Conservation (phyloP, 192 early-diverging fungal genomes). For the Irineochytrium annulatum region DNA sequence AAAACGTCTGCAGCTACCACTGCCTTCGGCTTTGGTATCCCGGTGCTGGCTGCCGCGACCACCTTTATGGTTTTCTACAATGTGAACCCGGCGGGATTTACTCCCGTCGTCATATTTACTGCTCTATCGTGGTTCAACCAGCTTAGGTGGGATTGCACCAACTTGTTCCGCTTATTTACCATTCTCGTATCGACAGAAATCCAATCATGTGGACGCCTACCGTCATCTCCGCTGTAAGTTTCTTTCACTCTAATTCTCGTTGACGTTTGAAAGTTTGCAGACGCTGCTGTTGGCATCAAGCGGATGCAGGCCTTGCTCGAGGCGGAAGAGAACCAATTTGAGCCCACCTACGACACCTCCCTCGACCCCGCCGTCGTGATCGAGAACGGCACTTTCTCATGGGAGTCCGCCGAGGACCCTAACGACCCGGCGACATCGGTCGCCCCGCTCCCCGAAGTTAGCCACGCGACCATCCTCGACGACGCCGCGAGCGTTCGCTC, state of each 20-base stretch:
- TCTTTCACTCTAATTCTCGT: too few relatives aligned
- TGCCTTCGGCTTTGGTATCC: constrained; percentile 44
- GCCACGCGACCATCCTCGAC: neutral
- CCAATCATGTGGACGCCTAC: constrained; percentile 26
- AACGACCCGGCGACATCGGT: neutral
- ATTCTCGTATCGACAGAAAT: too few relatives aligned
- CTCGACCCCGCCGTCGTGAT: constrained; percentile 54
- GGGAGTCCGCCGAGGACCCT: constrained; percentile 35
- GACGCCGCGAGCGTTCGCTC: neutral
- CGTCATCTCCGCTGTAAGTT: too few relatives aligned
- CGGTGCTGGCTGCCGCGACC: constrained; percentile 35
- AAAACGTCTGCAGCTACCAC: constrained; percentile 13
- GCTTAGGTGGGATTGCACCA: too few relatives aligned
- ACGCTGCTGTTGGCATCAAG: constrained; percentile 41
- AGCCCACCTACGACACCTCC: constrained; percentile 40
- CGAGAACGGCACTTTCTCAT: constrained; percentile 57
- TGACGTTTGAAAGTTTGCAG: too few relatives aligned
- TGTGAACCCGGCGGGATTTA: neutral
- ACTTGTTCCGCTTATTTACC: too few relatives aligned
- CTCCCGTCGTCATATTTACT: constrained; percentile 39
- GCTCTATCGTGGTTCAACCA: constrained; percentile 40
- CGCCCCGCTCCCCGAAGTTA: constrained; percentile 18
- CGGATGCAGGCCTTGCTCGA: constrained; percentile 49
- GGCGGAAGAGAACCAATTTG: constrained; percentile 55
- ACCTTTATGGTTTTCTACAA: constrained; percentile 44